Evolutionary conservation across 371 early-diverging fungal species (phyloP), one percentile per base, ranked within the genome.

Genomic region (Rhizopus stolonifer): DNA sequence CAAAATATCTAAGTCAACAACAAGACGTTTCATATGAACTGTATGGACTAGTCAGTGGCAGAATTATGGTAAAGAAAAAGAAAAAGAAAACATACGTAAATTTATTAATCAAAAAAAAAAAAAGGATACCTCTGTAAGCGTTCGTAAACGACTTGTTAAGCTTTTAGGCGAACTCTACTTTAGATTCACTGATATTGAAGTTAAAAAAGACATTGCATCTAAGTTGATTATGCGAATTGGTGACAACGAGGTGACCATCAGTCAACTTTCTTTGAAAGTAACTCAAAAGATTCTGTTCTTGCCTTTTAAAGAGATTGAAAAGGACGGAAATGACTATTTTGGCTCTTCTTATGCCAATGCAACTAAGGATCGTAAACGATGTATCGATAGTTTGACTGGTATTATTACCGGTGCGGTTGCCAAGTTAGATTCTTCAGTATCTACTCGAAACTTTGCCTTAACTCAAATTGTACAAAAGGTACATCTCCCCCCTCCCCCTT

Each of bases 61-160:
- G 92, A 36, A 79, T 90, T 25, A 64, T 87, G 72, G 89, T 88
- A 72, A 72, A 45, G 33, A 17, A 24, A 45, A 15, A 10, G 15
- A n/a, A n/a, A n/a, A n/a, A n/a, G n/a, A n/a, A n/a, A n/a, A n/a
- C n/a, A n/a, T n/a, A n/a, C n/a, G n/a, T n/a, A n/a, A n/a, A n/a
- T n/a, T 56, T 45, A 18, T 24, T 19, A 0, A 36, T 34, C 18
- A 13, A 19, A 7, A 7, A 5, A 15, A 19, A 31, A 1, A 31
- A 8, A 52, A 90, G 87, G 97, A 96, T 69, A 92, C 89, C 6
- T 89, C 93, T 2, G 45, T 86, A 1, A 86, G 66, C 54, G 95
- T 96, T 15, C 86, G 97, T 13, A 94, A 93, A 66, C 82, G 95
- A 1, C 85, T 91, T 0, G 76, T 96, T 19, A 83, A 85, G 34